These are phyloP conservation scores for Hemileia vastatrix DNA, from an alignment of 1,284 basidiomycete species.

Conservation along the genomic window DNA sequence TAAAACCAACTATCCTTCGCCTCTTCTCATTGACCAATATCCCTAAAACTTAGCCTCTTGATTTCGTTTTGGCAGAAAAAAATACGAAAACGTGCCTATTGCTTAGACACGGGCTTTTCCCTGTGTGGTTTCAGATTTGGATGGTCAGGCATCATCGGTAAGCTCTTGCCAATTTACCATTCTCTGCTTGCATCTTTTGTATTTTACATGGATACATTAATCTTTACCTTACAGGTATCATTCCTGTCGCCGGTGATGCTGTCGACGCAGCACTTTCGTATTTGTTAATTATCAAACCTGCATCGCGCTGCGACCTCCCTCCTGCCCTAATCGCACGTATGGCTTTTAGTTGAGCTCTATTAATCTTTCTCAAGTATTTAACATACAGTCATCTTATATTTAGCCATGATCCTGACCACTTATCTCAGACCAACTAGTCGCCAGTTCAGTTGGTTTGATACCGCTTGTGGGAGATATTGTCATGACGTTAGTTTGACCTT, in stretches of 20 bases:
- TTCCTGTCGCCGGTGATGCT: slow-evolving; percentile 21
- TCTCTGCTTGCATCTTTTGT: too few species aligned
- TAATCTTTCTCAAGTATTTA: not conserved
- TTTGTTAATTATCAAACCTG: slow-evolving; percentile 20
- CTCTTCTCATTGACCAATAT: too few species aligned
- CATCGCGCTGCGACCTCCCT: slow-evolving; percentile 26
- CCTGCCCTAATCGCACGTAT: slow-evolving; percentile 7
- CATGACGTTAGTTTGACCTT: slow-evolving; percentile 28
- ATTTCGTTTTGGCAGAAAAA: too few species aligned
- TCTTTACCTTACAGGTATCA: slow-evolving; percentile 33
- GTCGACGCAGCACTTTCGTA: slow-evolving; percentile 24
- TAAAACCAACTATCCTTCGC: too few species aligned
- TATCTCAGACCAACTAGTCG: slow-evolving; percentile 39
- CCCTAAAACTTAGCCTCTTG: too few species aligned
- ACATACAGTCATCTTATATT: not conserved
- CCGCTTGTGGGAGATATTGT: slow-evolving; percentile 41
- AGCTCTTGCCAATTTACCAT: too few species aligned
- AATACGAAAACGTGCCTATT: slow-evolving; percentile 11
- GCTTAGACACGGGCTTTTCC: slow-evolving; percentile 26
- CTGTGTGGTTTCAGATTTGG: slow-evolving; percentile 42
- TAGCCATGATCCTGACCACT: slow-evolving; percentile 3
- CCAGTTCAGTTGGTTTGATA: slow-evolving; percentile 37
- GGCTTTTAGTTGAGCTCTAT: slow-evolving; percentile 12
- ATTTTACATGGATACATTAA: too few species aligned
- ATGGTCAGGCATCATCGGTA: slow-evolving; percentile 33